These are phyloP conservation scores for Parastagonospora nodorum DNA, from an alignment of 2,329 filamentous ascomycete genomes.

Conservation along the genomic window DNA sequence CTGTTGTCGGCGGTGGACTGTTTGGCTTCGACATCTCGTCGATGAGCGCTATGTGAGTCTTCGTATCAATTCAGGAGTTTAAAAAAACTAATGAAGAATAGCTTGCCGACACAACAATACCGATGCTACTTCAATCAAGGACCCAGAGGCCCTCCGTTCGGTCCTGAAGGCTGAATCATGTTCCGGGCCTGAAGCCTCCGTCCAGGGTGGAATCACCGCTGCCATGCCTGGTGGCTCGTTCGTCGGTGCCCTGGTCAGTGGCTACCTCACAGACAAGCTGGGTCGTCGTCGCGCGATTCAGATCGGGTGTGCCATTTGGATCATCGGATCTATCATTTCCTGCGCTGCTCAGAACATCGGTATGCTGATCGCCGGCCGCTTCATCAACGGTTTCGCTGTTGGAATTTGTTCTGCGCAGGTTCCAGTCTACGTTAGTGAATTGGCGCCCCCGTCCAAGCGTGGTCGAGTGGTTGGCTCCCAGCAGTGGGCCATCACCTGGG, in stretches of 20 bases:
- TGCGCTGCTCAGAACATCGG: conserved; percentile 67
- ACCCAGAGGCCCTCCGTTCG: conserved; percentile 37
- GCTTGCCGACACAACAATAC: conserved; percentile 70
- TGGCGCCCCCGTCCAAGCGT: conserved; percentile 62
- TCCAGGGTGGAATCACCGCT: conserved; percentile 72
- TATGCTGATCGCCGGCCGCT: conserved; percentile 75
- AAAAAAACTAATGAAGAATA: conserved; percentile 42
- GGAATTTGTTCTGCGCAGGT: conserved; percentile 75
- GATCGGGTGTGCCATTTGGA: conserved; percentile 58
- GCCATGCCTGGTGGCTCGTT: conserved; percentile 74
- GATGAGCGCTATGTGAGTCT: conserved; percentile 61
- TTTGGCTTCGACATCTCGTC: conserved; percentile 82
- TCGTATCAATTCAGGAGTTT: not conserved
- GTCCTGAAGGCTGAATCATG: conserved; percentile 48
- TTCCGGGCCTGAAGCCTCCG: conserved; percentile 52
- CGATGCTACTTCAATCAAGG: conserved; percentile 72
- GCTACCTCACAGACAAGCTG: conserved; percentile 62
- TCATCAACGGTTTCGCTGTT: conserved; percentile 72
- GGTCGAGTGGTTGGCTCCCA: conserved; percentile 73
- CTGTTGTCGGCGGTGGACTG: conserved; percentile 68
- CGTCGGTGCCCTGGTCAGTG: conserved; percentile 65
- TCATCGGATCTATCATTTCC: conserved; percentile 66
- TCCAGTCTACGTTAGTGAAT: conserved; percentile 70
- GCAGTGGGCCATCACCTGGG: conserved; percentile 77
- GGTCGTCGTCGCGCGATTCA: conserved; percentile 61